Evolutionary conservation across 2,329 filamentous ascomycete species (phyloP).

Genomic region (Trichoderma atroviride): DNA sequence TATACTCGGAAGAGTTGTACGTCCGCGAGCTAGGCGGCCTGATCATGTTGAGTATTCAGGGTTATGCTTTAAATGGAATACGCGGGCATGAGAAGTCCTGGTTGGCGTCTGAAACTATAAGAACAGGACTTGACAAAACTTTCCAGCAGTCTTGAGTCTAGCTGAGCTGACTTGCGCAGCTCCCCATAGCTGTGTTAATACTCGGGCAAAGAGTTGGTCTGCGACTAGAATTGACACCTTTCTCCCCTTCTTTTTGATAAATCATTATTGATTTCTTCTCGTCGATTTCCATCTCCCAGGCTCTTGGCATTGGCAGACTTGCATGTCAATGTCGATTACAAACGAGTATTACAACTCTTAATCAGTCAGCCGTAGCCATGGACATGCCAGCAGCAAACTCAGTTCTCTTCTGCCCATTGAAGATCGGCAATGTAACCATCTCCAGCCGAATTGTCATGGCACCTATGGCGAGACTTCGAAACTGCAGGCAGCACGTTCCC

Average conservation of each 20-base stretch:
- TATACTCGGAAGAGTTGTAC: neutral
- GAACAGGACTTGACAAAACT: neutral
- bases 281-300: too few species aligned
- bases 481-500: neutral
- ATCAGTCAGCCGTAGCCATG: neutral
- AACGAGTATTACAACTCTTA: neutral
- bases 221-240: neutral
- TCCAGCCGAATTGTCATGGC: neutral
- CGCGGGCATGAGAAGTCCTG: neutral
- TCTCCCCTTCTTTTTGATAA: neutral
- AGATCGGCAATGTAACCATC: neutral
- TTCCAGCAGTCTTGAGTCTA: neutral
- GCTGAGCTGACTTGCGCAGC: neutral
- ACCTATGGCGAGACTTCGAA: constrained; percentile 10
- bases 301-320: neutral
- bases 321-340: neutral
- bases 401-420: neutral
- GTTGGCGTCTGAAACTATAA: neutral
- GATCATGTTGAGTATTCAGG: neutral
- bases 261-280: neutral
- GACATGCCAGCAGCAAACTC: neutral
- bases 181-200: neutral
- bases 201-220: neutral
- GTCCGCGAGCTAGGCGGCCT: neutral
- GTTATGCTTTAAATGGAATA: neutral